Base-by-base conservation (phyloP, 352 stramenopile genomes). In the Pythium apleroticum region DNA sequence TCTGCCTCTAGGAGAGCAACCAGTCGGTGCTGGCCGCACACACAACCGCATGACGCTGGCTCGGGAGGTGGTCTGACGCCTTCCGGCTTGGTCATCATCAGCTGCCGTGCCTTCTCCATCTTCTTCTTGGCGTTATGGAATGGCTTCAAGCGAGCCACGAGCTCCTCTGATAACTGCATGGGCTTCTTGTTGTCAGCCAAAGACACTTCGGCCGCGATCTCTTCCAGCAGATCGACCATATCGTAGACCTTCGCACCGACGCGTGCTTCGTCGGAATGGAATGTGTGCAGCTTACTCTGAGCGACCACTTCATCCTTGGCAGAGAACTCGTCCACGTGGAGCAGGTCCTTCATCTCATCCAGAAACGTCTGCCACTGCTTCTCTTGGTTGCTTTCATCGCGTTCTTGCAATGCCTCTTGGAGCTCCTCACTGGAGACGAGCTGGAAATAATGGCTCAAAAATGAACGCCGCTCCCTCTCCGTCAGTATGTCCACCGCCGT, bases 361-460 rank as follows among this genome's bases (percentile, higher is more conserved):
- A 91, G 50, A 11, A 89, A 72, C 0, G 55, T 58, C 60, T 80
- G 69, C 56, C 79, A 86, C 5, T 70, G 57, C 65, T 88, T 91
- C 30, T 85, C 75, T 19, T 85, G 73, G 52, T 89, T 89, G 22
- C 55, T 55, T 25, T 88, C 82, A 59, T 89, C 82, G 0, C 80
- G 72, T 45, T 73, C 63, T 6, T 72, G 68, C 17, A 91, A 57
- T 20, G 72, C 72, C 46, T 84, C 72, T 49, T 89, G 80, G 20
- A 91, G 72, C 25, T 91, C 82, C 5, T 68, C 69, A 1, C 58
- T 69, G 0, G 67, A 68, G 14, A 91, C 68, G 28, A 85, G 74
- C 25, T 78, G 71, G n/a, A 89, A 84, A 35, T 83, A 91, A 46
- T 91, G 78, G 24, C 69, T 71, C 25, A 89, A 61, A 30, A 91